Evolutionary conservation across 2,329 filamentous ascomycete species (phyloP), one percentile per base, ranked within the genome.

Genomic region (Talaromyces sp.): DNA sequence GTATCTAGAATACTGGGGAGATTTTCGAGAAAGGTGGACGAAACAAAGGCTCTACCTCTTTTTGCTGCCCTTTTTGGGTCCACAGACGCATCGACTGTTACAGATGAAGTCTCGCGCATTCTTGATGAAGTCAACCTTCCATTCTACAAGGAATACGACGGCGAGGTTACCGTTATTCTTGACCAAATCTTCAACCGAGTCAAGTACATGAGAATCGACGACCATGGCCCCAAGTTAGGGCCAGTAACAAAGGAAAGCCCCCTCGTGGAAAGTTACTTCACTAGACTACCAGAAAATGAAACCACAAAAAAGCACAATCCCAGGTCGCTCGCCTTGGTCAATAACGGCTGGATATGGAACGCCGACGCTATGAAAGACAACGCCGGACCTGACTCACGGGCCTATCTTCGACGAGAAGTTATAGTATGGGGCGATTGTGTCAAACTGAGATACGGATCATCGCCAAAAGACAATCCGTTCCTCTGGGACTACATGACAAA

Each of bases 391-490:
- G 82, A 90, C 54, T 96, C 93, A 9, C 88, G 88, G 60, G 92
- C 93, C n/a, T 99, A 99, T 71, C 84, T 99, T n/a, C 86, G 92
- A 58, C 86, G 95, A 67, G 92, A 99, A 75, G 92, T 99, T 63
- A 98, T 99, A 67, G 90, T 97, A 32, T 99, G 95, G 95, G 93
- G 93, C 15, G 95, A 99, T 73, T 99, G 96, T 73, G 95, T 98
- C 65, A 99, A 99, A 80, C 83, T 99, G 58, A 88, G 95, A 19
- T 99, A 98, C 71, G 95, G 95, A 36, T 83, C 80, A 28, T 82
- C 86, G 0, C 90, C 89, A 0, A 78, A 93, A 58, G 95, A 98
- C 73, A 98, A 89, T 69, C 93, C 95, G 0, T 99, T 87, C 80
- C 81, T 99, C 9, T 99, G 95, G 95, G 87, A 96, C 9, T 91